Base-by-base conservation (phyloP, 768 basidiomycete species). In the Phlebiopsis gigantea region DNA sequence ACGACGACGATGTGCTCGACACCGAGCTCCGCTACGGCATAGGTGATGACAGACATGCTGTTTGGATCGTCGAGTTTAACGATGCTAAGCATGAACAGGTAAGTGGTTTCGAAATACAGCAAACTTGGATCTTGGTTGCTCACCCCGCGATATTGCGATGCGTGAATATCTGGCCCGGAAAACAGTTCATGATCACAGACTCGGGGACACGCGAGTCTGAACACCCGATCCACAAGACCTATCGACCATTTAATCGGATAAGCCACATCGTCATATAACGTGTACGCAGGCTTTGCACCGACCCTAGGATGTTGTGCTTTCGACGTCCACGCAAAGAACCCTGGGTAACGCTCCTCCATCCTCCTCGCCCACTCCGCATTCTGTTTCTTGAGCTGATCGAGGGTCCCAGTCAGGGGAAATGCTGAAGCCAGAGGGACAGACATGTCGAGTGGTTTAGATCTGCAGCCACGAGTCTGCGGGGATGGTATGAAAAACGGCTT, bases 111-210 rank as follows among this genome's bases (percentile, higher is more conserved):
- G 6, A 53, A 19, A 9, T 19, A 0, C 28, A 34, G 34, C 9
- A 41, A 39, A 70, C 83, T 52, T 62, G n/a, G n/a, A n/a, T n/a
- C n/a, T n/a, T n/a, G n/a, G n/a, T n/a, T n/a, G n/a, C n/a, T n/a
- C n/a, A 89, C 85, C 94, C 93, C 53, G 90, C 92, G 59, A 94
- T 85, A 69, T 93, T 93, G 46, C 92, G 75, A 69, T 92, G 84
- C 17, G 85, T 82, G 62, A 94, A 93, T 55, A 89, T 81, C 34
- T 84, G 83, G 43, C 91, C 93, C 0, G 91, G 91, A 59, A 77
- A 75, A 8, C 80, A 73, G 25, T 73, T 79, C 29, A 82, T 83
- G 57, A 88, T 73, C 58, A 88, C 84, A 22, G 82, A 81, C 68
- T 92, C 91, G 9, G 89, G 90, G 1, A 91, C 87, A 58, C 92